These are phyloP conservation scores for Saturnispora mendoncae DNA, from an alignment of 805 yeast species.

Conservation along the genomic window DNA sequence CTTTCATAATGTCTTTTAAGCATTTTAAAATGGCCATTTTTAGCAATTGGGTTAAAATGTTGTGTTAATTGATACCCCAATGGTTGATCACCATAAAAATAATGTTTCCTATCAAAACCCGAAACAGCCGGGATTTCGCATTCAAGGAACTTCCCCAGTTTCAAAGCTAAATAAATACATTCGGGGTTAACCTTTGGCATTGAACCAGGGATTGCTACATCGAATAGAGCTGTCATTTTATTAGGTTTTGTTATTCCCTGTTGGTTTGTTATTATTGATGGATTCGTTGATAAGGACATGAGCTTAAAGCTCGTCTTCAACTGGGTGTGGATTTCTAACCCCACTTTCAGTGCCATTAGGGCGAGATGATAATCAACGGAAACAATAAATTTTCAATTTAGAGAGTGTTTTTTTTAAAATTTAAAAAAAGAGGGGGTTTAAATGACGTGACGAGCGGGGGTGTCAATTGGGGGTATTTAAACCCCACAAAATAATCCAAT, in stretches of 20 bases:
- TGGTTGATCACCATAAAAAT: conserved; percentile 95
- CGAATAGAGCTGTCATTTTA: conserved; percentile 64
- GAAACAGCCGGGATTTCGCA: conserved; percentile 48
- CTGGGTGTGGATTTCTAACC: conserved; percentile 91
- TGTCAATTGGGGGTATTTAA: too few relatives aligned
- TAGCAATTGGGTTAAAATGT: conserved; percentile 70
- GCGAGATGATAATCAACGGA: too few relatives aligned
- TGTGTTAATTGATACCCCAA: conserved; percentile 94
- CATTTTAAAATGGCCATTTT: conserved; percentile 50
- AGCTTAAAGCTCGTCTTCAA: conserved; percentile 64
- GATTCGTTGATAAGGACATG: conserved; percentile 54
- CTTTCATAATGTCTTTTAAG: conserved; percentile 42
- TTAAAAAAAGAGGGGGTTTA: too few relatives aligned
- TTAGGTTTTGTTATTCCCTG: conserved; percentile 48
- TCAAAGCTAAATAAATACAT: conserved; percentile 60
- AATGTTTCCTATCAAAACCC: conserved; percentile 87
- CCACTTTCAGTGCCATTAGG: conserved; percentile 55
- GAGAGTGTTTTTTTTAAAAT: too few relatives aligned
- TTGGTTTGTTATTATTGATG: too few relatives aligned
- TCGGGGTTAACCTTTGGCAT: conserved; percentile 76
- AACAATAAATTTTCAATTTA: too few relatives aligned
- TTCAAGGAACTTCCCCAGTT: conserved; percentile 62
- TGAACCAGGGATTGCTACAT: conserved; percentile 85
- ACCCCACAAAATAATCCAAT: too few relatives aligned
- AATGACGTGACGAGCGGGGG: too few relatives aligned